A percentile compares a stretch with the other conserved stretches of the same genome.
Conservation (phyloP, 768 basidiomycete genomes). For the Mycena rosella region DNA sequence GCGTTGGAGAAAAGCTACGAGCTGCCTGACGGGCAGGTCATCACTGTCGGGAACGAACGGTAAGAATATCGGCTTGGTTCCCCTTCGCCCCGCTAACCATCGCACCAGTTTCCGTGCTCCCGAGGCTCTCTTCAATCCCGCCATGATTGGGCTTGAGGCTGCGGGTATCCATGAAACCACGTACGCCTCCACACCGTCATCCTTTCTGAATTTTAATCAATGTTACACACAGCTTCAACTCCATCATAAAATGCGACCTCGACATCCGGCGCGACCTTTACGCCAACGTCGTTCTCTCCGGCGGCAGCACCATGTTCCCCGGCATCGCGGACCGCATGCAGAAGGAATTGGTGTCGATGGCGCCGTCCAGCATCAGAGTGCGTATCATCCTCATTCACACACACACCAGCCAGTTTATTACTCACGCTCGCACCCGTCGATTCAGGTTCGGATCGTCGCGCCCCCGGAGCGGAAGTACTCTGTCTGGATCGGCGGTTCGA, state of each 20-base stretch:
- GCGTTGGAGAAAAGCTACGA: conserved; percentile 56
- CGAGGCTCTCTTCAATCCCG: conserved; percentile 80
- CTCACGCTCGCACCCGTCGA: too few species aligned
- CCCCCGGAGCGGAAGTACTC: conserved; percentile 80
- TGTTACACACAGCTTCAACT: conserved; percentile 59
- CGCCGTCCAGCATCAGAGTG: conserved; percentile 74
- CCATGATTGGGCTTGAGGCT: conserved; percentile 72
- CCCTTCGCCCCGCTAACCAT: background rate
- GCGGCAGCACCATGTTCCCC: conserved; percentile 38
- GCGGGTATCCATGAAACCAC: conserved; percentile 49
- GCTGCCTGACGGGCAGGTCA: conserved; percentile 64
- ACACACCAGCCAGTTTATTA: background rate
- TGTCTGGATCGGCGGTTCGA: conserved; percentile 41
- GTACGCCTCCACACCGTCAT: conserved; percentile 1
- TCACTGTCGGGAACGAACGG: conserved; percentile 81
- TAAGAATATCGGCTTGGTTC: background rate
- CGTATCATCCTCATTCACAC: background rate
- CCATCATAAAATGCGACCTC: conserved; percentile 69
- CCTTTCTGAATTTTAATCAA: background rate
- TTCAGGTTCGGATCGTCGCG: conserved; percentile 59
- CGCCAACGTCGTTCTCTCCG: conserved; percentile 33
- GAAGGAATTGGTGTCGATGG: conserved; percentile 74
- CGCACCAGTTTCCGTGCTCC: conserved; percentile 69
- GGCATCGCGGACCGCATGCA: conserved; percentile 69
- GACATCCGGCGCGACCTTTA: conserved; percentile 62